A percentile compares a stretch with the other conserved stretches of the same genome.
Evolutionary conservation across 805 yeast species (phyloP).

Genomic region (Metschnikowia koreensis): DNA sequence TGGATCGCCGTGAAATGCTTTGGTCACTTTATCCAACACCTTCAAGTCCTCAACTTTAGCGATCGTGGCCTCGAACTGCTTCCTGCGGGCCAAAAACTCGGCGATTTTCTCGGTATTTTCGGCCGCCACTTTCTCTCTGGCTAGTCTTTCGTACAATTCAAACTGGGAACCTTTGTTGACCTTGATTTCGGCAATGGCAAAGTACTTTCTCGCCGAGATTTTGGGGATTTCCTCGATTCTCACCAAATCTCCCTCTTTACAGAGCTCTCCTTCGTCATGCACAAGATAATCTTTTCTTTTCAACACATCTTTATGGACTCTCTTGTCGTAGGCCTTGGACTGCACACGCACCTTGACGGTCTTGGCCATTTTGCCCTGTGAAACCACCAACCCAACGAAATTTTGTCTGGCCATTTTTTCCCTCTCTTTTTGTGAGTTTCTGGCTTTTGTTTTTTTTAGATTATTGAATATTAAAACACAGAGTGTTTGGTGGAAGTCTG

Average conservation of each 20-base stretch:
- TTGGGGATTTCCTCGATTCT: conserved; percentile 90
- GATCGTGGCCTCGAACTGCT: conserved; percentile 25
- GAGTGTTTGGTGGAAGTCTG: not conserved
- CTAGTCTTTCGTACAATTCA: conserved; percentile 72
- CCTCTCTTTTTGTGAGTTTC: not conserved
- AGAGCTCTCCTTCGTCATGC: conserved; percentile 88
- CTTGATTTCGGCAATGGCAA: conserved; percentile 90
- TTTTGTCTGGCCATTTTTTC: conserved; percentile 86
- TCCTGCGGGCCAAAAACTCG: conserved; percentile 50
- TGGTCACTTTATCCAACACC: conserved; percentile 31
- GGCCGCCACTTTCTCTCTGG: conserved; percentile 60
- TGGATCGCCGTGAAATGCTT: conserved; percentile 24
- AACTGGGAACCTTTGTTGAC: conserved; percentile 89
- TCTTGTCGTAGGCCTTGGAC: conserved; percentile 66
- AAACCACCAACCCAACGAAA: conserved; percentile 87
- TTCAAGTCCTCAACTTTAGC: conserved; percentile 39
- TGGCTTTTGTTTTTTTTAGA: too few species aligned
- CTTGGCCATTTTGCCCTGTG: conserved; percentile 95
- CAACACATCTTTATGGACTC: conserved; percentile 71
- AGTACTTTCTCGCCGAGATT: conserved; percentile 73
- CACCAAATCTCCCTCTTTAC: conserved; percentile 94
- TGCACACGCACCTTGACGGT: conserved; percentile 92
- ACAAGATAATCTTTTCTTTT: conserved; percentile 82
- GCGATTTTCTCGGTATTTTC: conserved; percentile 62
- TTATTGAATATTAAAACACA: not conserved